A percentile compares a stretch with the other conserved stretches of the same genome.
These are phyloP conservation scores for Leccinum disarticulatum DNA, from an alignment of 768 basidiomycete genomes.

Conservation along the genomic window DNA sequence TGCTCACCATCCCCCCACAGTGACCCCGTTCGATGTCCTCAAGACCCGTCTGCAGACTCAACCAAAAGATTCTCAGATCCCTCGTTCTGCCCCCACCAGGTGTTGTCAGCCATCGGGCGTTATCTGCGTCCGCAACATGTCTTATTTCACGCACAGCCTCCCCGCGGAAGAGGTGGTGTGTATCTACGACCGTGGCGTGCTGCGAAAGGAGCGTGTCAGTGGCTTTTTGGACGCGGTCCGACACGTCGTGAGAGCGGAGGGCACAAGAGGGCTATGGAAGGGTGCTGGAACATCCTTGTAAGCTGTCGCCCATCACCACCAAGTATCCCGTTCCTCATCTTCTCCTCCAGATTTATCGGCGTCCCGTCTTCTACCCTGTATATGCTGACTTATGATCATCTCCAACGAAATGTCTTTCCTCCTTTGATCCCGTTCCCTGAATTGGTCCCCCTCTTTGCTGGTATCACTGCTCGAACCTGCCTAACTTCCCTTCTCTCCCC, in stretches of 20 bases:
- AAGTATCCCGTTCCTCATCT: slow-evolving; percentile 10
- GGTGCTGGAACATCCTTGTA: slow-evolving; percentile 90
- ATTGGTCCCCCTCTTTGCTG: slow-evolving; percentile 73
- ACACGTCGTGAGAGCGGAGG: slow-evolving; percentile 80
- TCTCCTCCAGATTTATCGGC: slow-evolving; percentile 65
- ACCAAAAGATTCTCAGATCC: slow-evolving; percentile 55
- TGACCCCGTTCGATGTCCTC: slow-evolving; percentile 99
- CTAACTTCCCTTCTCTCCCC: slow-evolving; percentile 83
- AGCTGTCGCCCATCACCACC: slow-evolving; percentile 27
- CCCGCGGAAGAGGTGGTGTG: slow-evolving; percentile 69
- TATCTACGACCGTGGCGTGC: slow-evolving; percentile 72
- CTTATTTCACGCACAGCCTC: slow-evolving; percentile 61
- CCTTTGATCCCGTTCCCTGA: slow-evolving; percentile 53
- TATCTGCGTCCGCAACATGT: slow-evolving; percentile 74
- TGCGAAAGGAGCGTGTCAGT: slow-evolving; percentile 69
- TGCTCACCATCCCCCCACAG: slow-evolving; percentile 42
- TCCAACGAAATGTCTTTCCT: slow-evolving; percentile 63
- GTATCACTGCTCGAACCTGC: slow-evolving; percentile 76
- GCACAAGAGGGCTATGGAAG: slow-evolving; percentile 88
- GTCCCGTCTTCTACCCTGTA: slow-evolving; percentile 92
- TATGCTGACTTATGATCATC: slow-evolving; percentile 94
- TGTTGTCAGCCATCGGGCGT: slow-evolving; percentile 66
- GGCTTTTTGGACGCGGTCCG: slow-evolving; percentile 86
- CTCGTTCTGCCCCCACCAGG: slow-evolving; percentile 50
- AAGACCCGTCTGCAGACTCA: slow-evolving; percentile 97